Conservation (phyloP, 192 early-diverging fungal species). For the Coemansia asiatica region DNA sequence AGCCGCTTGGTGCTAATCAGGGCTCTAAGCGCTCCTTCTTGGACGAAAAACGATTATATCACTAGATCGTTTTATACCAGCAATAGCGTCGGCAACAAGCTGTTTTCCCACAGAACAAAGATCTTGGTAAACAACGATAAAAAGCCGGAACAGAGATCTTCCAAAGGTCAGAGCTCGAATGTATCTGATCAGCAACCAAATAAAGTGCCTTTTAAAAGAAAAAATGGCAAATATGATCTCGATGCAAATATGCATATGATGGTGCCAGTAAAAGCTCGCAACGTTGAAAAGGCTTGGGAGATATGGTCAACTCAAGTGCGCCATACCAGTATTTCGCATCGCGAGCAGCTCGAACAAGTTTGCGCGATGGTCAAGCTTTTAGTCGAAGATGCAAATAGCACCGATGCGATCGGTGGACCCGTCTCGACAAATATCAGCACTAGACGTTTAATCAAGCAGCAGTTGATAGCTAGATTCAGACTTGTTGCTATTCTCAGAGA, state of each 20-base stretch:
- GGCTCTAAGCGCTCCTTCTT: background rate
- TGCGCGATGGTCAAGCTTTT: slow-evolving; percentile 25
- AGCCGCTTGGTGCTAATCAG: background rate
- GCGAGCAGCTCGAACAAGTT: slow-evolving; percentile 3
- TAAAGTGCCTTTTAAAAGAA: background rate
- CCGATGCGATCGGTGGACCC: background rate
- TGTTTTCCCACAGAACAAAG: background rate
- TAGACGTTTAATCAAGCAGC: background rate
- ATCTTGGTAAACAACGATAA: background rate
- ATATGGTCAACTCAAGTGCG: slow-evolving; percentile 33
- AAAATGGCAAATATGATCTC: slow-evolving; percentile 19
- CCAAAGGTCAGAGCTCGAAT: background rate
- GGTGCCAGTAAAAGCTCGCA: slow-evolving; percentile 32
- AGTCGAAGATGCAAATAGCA: background rate
- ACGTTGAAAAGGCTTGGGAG: slow-evolving; percentile 49
- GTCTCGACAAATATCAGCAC: background rate
- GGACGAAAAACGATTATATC: background rate
- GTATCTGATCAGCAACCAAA: background rate
- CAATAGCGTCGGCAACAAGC: background rate
- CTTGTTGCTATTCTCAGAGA: slow-evolving; percentile 14
- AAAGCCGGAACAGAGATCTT: background rate
- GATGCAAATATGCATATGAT: slow-evolving; percentile 36
- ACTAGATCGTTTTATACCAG: background rate
- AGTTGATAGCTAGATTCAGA: slow-evolving; percentile 13
- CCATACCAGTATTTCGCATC: background rate